These are phyloP conservation scores for Mucor racemosus DNA, from an alignment of 371 early-diverging fungal genomes.

Conservation along the genomic window DNA sequence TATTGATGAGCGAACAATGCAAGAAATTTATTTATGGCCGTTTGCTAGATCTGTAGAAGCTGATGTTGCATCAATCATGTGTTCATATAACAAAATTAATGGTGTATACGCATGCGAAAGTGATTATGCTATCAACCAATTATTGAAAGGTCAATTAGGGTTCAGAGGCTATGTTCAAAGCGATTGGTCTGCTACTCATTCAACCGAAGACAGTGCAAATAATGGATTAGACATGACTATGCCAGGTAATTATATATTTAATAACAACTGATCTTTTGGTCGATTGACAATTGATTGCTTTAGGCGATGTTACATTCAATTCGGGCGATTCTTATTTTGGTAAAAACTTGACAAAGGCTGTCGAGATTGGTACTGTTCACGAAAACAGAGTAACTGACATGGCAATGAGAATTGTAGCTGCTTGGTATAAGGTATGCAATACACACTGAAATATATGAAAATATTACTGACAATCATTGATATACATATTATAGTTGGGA, in stretches of 20 bases:
- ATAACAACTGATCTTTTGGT: not conserved
- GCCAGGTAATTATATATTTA: slow-evolving; percentile 37
- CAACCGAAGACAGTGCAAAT: slow-evolving; percentile 42
- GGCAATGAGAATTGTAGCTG: slow-evolving; percentile 60
- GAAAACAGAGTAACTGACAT: slow-evolving; percentile 57
- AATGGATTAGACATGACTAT: slow-evolving; percentile 65
- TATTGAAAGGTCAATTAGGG: slow-evolving; percentile 53
- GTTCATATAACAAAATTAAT: slow-evolving; percentile 61
- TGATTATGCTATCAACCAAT: slow-evolving; percentile 40
- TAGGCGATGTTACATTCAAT: slow-evolving; percentile 37
- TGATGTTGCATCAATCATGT: slow-evolving; percentile 62
- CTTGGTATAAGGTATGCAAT: slow-evolving; percentile 53
- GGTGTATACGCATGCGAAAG: slow-evolving; percentile 57
- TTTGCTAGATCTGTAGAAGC: slow-evolving; percentile 58
- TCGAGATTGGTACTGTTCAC: slow-evolving; percentile 33
- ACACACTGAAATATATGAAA: not conserved
- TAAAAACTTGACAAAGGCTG: slow-evolving; percentile 39
- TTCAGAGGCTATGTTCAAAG: slow-evolving; percentile 51
- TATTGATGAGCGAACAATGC: slow-evolving; percentile 60
- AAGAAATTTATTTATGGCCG: slow-evolving; percentile 64
- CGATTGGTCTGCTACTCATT: slow-evolving; percentile 48
- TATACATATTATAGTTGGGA: slow-evolving; percentile 12
- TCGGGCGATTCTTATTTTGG: slow-evolving; percentile 46
- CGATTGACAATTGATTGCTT: not conserved
- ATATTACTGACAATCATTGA: not conserved